A percentile compares a stretch with the other conserved stretches of the same genome.
Conservation (phyloP, 495 filamentous ascomycete genomes). For the Chaetomium fimeti region DNA sequence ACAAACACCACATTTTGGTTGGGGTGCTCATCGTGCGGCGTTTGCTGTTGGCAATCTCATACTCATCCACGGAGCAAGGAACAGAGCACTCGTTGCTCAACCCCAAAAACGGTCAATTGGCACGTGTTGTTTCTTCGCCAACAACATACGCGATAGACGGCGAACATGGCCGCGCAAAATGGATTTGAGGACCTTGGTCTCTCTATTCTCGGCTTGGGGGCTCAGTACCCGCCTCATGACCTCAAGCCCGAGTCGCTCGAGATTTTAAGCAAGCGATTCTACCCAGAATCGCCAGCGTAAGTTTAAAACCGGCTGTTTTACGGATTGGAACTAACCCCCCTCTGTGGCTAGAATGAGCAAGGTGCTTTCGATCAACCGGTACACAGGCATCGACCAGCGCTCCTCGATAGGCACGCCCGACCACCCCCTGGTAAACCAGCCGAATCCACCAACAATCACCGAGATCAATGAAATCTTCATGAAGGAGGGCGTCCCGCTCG, state of each 20-base stretch:
- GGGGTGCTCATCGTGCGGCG: not conserved
- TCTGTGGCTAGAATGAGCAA: slow-evolving; percentile 49
- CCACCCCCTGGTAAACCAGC: slow-evolving; percentile 56
- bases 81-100: not conserved
- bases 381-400: slow-evolving; percentile 61
- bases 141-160: not conserved
- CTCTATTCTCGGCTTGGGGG: slow-evolving; percentile 51
- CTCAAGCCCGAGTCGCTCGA: slow-evolving; percentile 44
- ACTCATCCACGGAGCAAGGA: not conserved
- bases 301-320: slow-evolving; percentile 14
- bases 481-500: slow-evolving; percentile 57
- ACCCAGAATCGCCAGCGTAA: slow-evolving; percentile 53
- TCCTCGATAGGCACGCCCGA: slow-evolving; percentile 58
- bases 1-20: not conserved
- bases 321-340: not conserved
- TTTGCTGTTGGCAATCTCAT: not conserved
- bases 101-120: slow-evolving; percentile 19
- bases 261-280: slow-evolving; percentile 45
- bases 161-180: slow-evolving; percentile 29
- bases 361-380: slow-evolving; percentile 61
- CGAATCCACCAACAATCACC: slow-evolving; percentile 53
- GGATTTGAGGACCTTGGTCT: slow-evolving; percentile 45
- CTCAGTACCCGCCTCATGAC: slow-evolving; percentile 50
- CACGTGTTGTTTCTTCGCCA: not conserved
- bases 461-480: slow-evolving; percentile 57